A percentile compares a stretch with the other conserved stretches of the same genome.
Evolutionary conservation across 768 basidiomycete genomes (phyloP).

Genomic region (Sarcodon sp.): DNA sequence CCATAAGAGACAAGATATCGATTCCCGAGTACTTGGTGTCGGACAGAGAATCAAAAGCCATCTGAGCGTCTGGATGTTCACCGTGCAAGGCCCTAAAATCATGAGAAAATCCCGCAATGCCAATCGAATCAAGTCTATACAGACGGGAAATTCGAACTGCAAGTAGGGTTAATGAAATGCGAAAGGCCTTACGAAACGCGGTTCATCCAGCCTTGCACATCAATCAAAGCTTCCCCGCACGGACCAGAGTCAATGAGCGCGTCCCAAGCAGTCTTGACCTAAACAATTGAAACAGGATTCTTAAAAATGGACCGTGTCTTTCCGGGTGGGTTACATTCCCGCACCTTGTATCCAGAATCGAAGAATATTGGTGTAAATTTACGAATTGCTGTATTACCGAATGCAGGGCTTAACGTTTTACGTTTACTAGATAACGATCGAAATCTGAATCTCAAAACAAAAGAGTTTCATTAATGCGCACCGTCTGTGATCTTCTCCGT

Average conservation of each 20-base stretch:
- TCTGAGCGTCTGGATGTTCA: conserved; percentile 23
- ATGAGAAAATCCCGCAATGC: conserved; percentile 47
- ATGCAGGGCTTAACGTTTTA: conserved; percentile 36
- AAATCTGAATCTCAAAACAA: too few species aligned
- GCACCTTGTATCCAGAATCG: conserved; percentile 37
- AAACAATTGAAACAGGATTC: too few species aligned
- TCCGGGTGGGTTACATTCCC: not conserved
- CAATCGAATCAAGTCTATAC: conserved; percentile 44
- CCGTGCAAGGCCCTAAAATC: conserved; percentile 42
- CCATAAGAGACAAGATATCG: conserved; percentile 9
- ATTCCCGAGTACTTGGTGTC: conserved; percentile 3
- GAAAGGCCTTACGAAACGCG: conserved; percentile 23
- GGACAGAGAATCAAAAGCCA: conserved; percentile 11
- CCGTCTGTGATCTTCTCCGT: conserved; percentile 33
- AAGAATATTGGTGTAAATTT: conserved; percentile 32
- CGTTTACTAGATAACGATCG: conserved; percentile 28
- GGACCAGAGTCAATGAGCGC: conserved; percentile 11
- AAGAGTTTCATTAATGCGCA: conserved; percentile 7
- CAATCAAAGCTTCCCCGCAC: conserved; percentile 19
- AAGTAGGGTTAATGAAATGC: too few species aligned
- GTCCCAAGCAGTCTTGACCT: conserved; percentile 25
- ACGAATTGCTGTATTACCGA: conserved; percentile 37
- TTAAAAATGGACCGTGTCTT: too few species aligned
- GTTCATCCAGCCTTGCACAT: conserved; percentile 42
- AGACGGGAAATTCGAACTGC: too few species aligned